Conservation (phyloP, 176 grass and related monocot species). For the Musa beccarii region DNA sequence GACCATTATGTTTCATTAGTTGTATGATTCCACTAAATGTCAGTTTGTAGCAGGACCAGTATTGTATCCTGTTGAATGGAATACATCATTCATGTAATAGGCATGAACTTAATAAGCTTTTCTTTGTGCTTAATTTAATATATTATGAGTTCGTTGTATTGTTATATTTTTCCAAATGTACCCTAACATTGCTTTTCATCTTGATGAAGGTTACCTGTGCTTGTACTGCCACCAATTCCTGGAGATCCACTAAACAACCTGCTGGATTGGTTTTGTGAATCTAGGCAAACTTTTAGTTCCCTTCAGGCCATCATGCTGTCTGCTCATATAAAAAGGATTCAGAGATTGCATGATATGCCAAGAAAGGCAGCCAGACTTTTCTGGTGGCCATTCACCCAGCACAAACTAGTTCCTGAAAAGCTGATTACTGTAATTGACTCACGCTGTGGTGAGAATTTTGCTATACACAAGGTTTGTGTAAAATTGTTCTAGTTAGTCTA, state of each 20-base stretch:
- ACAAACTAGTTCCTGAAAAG: slow-evolving; percentile 72
- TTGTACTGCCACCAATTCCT: slow-evolving; percentile 69
- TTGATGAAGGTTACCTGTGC: slow-evolving; percentile 48
- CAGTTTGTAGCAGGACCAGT: neutral
- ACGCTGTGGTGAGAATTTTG: slow-evolving; percentile 86
- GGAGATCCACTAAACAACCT: slow-evolving; percentile 64
- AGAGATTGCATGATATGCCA: slow-evolving; percentile 62
- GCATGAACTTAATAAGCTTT: neutral
- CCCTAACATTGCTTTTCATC: slow-evolving; percentile 10
- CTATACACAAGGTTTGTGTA: slow-evolving; percentile 65
- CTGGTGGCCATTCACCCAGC: slow-evolving; percentile 98
- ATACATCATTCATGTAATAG: neutral
- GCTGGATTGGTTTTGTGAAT: slow-evolving; percentile 82
- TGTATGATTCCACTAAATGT: neutral
- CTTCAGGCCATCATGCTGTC: slow-evolving; percentile 48
- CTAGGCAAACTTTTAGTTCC: slow-evolving; percentile 44
- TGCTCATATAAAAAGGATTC: slow-evolving; percentile 63
- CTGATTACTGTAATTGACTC: slow-evolving; percentile 87
- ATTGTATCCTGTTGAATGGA: neutral
- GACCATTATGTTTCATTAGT: too few relatives aligned
- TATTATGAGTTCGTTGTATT: neutral
- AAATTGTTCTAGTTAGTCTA: neutral
- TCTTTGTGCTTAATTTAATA: slow-evolving; percentile 10
- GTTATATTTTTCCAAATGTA: slow-evolving; percentile 1
- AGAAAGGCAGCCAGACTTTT: slow-evolving; percentile 67